A percentile compares a stretch with the other conserved stretches of the same genome.
phyloP scores from a whole-genome alignment of 2,329 filamentous ascomycete genomes.

The Aspergillus pseudoterreus region DNA sequence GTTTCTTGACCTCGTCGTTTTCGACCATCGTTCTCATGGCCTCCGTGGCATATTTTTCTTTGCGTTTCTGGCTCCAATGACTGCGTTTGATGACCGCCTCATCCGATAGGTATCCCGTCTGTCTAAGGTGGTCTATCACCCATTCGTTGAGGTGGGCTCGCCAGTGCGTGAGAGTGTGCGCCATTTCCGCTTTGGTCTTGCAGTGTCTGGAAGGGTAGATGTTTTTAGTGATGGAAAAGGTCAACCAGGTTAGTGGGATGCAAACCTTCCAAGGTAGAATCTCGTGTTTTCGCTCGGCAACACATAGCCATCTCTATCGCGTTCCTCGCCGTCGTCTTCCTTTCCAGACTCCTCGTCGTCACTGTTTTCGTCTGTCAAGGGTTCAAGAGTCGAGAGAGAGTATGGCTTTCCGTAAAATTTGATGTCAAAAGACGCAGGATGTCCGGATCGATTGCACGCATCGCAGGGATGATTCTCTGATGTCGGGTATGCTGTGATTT shows the following conservation, averaged over 20 bases:
- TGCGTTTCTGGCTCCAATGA: conserved; percentile 57
- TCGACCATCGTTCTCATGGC: conserved; percentile 64
- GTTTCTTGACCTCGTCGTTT: conserved; percentile 54
- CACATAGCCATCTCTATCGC: conserved; percentile 43
- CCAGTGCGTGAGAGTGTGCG: conserved; percentile 73
- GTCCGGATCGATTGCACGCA: conserved; percentile 66
- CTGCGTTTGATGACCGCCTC: conserved; percentile 60
- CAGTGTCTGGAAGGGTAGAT: conserved; percentile 43
- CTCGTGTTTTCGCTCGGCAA: conserved; percentile 44
- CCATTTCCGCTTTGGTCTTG: conserved; percentile 62
- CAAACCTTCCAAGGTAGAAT: conserved; percentile 53
- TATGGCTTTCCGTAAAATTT: conserved; percentile 65
- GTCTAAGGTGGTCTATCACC: conserved; percentile 61
- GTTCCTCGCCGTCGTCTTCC: conserved; percentile 31
- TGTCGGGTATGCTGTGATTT: conserved; percentile 45
- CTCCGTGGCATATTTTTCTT: conserved; percentile 57
- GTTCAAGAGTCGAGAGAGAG: conserved; percentile 60
- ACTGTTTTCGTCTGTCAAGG: conserved; percentile 51
- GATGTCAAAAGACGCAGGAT: conserved; percentile 64
- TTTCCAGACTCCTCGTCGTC: conserved; percentile 34
- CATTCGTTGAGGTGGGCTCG: conserved; percentile 68
- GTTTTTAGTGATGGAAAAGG: neutral
- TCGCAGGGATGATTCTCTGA: conserved; percentile 55
- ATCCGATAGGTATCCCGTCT: conserved; percentile 55
- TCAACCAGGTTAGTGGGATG: neutral